Evolutionary conservation across 73 alveolate genomes (phyloP), one percentile per base, ranked within the genome.

Genomic region (Durusdinium trenchii): DNA sequence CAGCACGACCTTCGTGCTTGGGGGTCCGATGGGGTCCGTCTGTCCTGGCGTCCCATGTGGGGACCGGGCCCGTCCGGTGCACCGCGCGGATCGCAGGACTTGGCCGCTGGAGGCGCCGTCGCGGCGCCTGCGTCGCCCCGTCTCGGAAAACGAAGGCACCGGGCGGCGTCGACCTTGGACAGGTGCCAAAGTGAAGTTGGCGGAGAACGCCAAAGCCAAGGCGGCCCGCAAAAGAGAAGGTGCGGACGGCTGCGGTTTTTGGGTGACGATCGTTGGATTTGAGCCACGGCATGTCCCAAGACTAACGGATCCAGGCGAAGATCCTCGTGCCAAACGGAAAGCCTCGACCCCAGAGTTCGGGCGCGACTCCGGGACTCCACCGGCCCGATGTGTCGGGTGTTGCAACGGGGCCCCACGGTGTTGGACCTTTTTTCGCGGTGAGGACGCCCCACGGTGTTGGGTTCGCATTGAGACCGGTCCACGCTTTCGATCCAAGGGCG

Each of bases 101-200:
- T 86, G 83, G 95, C 95, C 18, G 95, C 95, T 42, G 95, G 95
- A 86, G 95, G 95, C 45, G 82, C 42, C 23, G 82, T 42, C 26
- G 14, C 51, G 23, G 81, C 60, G 60, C 47, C 45, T 86, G 20
- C 6, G 47, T 54, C 46, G 10, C 76, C 18, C 20, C 52, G 79
- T 5, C n/a, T 51, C 54, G 79, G 35, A 84, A 42, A 32, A 30
- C 46, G 85, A 35, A 40, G 3, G 47, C 57, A n/a, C n/a, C n/a
- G n/a, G n/a, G n/a, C n/a, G n/a, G n/a, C n/a, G n/a, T n/a, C 57
- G 5, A 9, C 32, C 32, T 78, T 38, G 69, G 6, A 16, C 62
- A 87, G 95, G 95, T 35, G 95, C 95, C 50, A 87, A 87, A 45
- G 81, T 87, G 71, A 87, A 87, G 50, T 51, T 62, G 95, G 47